Percentiles rank a stretch among this genome's conserved stretches.
Evolutionary conservation across 306 rosid species (phyloP).

Genomic region (Alnus rubra): DNA sequence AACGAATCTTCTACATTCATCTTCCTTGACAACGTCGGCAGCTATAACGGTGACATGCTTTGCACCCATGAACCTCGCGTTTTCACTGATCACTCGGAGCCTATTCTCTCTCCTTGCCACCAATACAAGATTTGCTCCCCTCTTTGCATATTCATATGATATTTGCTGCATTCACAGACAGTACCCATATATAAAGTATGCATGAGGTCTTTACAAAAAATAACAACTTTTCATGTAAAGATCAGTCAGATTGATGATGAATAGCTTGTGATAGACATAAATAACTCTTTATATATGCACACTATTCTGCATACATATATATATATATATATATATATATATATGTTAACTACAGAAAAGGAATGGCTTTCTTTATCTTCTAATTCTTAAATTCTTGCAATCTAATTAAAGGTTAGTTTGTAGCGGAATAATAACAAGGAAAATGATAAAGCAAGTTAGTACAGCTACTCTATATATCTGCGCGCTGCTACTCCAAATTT

Average conservation of each 20-base stretch:
- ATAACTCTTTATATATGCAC: not conserved
- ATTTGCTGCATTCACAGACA: slow-evolving; percentile 57
- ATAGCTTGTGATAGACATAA: not conserved
- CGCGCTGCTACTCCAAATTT: not conserved
- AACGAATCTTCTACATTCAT: slow-evolving; percentile 75
- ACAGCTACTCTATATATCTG: not conserved
- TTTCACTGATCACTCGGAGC: slow-evolving; percentile 62
- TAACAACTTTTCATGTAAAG: no score
- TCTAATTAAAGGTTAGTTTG: not conserved
- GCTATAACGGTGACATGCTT: slow-evolving; percentile 65
- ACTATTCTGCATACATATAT: no score
- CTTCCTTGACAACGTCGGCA: slow-evolving; percentile 92
- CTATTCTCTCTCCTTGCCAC: slow-evolving; percentile 80
- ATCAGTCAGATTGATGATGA: no score
- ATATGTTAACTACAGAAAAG: no score
- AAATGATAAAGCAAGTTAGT: not conserved
- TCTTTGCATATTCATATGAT: slow-evolving; percentile 83
- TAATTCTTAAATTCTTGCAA: not conserved
- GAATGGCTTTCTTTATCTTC: not conserved
- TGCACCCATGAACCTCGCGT: slow-evolving; percentile 69
- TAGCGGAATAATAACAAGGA: not conserved
- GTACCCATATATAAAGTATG: no score
- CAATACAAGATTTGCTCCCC: slow-evolving; percentile 67
- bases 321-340: no score
- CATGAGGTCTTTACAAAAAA: no score